Evolutionary conservation across 805 yeast genomes (phyloP), one percentile per base, ranked within the genome.

Genomic region (Metschnikowia cerradonensis): DNA sequence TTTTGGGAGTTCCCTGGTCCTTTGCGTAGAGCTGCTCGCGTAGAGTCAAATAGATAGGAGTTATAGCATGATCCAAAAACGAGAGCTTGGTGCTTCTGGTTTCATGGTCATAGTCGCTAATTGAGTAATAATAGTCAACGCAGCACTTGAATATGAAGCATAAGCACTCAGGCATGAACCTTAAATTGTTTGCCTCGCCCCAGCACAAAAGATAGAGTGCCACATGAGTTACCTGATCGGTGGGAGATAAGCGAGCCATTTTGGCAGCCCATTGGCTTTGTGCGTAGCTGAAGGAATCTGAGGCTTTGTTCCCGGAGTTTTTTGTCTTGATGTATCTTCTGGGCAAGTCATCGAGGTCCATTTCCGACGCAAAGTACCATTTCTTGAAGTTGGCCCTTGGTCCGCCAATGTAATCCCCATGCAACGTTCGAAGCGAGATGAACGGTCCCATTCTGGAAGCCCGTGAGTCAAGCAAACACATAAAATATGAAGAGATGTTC

Each of bases 101-200:
- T 50, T 50, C 63, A 15, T 63, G 67, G 42, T 65, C 62, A 23
- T 68, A 63, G 8, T 66, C 47, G 51, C 73, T 76, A 14, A 78
- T 63, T 0, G 84, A 76, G 56, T 78, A 79, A 57, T 77, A 85
- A 57, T 77, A 77, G 60, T 86, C 91, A 44, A 79, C 78, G 45
- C 95, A 89, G 58, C 95, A 85, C 60, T 89, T 88, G 71, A 84
- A 89, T 23, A 90, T 80, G 58, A 90, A 90, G 54, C 95, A 88
- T 20, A 90, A 63, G 59, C 96, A 88, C 62, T 90, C 97, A 0
- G 97, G 96, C 82, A 90, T 84, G 60, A 87, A 90, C 54, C 97
- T 75, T 2, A 90, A 63, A 58, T 88, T 90, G 61, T 87, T 88
- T 0, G 96, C 90, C 63, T 90, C 97, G 0, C 96, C 95, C 97